These are phyloP conservation scores for Aspergillus panamensis DNA, from an alignment of 495 filamentous ascomycete species.

Conservation along the genomic window DNA sequence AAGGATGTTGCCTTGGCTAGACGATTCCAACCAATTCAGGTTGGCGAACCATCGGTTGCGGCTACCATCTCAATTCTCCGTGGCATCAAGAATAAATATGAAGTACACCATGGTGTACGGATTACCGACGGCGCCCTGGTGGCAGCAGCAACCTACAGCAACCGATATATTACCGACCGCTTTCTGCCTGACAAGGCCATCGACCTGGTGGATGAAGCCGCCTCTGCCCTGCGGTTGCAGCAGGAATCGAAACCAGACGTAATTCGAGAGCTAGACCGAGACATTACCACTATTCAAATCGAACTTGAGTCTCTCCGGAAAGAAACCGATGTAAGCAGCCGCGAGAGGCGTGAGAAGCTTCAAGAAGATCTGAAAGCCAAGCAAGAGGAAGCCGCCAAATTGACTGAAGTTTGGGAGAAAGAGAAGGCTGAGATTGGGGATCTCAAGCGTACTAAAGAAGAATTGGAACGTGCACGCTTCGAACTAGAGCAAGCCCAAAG, in stretches of 20 bases:
- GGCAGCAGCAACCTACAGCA: slow-evolving; percentile 85
- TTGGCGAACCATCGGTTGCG: slow-evolving; percentile 82
- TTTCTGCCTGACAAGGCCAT: slow-evolving; percentile 97
- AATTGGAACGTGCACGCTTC: slow-evolving; percentile 76
- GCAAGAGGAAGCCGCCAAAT: slow-evolving; percentile 60
- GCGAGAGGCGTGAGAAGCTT: slow-evolving; percentile 83
- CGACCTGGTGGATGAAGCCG: slow-evolving; percentile 93
- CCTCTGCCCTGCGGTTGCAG: slow-evolving; percentile 82
- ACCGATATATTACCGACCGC: slow-evolving; percentile 94
- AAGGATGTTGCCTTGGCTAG: slow-evolving; percentile 93
- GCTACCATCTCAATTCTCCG: slow-evolving; percentile 95
- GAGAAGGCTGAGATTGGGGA: slow-evolving; percentile 78
- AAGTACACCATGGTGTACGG: slow-evolving; percentile 88
- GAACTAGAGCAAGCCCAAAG: slow-evolving; percentile 86
- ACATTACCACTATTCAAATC: slow-evolving; percentile 96
- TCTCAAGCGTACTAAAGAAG: slow-evolving; percentile 80
- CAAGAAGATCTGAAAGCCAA: slow-evolving; percentile 69
- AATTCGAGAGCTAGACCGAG: slow-evolving; percentile 84
- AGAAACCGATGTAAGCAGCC: slow-evolving; percentile 83
- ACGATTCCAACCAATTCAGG: slow-evolving; percentile 88
- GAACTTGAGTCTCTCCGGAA: slow-evolving; percentile 94
- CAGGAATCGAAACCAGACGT: slow-evolving; percentile 96
- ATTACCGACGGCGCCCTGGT: slow-evolving; percentile 93
- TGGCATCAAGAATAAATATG: slow-evolving; percentile 95
- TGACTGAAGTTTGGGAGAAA: slow-evolving; percentile 85